Evolutionary conservation across 176 grass and related monocot genomes (phyloP).

Genomic region (Stipa capillata): DNA sequence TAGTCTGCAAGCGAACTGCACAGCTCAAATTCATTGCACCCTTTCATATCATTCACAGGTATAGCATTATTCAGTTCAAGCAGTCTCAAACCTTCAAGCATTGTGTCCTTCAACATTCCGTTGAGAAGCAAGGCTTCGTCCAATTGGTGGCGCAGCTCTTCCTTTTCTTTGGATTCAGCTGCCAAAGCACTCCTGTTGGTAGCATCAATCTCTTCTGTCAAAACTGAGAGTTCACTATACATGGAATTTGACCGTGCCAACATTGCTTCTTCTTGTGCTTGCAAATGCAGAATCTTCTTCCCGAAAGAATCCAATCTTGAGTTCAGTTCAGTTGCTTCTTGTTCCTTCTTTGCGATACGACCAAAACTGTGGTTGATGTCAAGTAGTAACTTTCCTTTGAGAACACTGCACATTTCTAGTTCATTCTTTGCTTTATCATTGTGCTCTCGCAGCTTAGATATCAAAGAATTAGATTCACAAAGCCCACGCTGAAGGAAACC

Average conservation of each 20-base stretch:
- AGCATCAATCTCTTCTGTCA: slow-evolving; percentile 67
- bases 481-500: slow-evolving; percentile 74
- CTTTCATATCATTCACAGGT: slow-evolving; percentile 5
- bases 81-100: slow-evolving; percentile 26
- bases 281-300: slow-evolving; percentile 75
- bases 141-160: slow-evolving; percentile 42
- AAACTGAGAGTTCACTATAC: slow-evolving; percentile 52
- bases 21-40: slow-evolving; percentile 33
- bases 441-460: slow-evolving; percentile 66
- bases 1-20: slow-evolving; percentile 26
- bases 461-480: slow-evolving; percentile 63
- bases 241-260: slow-evolving; percentile 72
- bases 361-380: slow-evolving; percentile 83
- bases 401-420: slow-evolving; percentile 67
- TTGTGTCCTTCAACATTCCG: slow-evolving; percentile 36
- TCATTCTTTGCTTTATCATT: slow-evolving; percentile 74
- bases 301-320: slow-evolving; percentile 58
- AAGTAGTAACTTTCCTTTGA: slow-evolving; percentile 86
- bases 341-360: slow-evolving; percentile 84
- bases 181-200: slow-evolving; percentile 46
- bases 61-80: slow-evolving; percentile 11
- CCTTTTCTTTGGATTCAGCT: slow-evolving; percentile 53
- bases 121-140: slow-evolving; percentile 29
- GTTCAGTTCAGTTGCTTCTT: slow-evolving; percentile 60
- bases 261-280: slow-evolving; percentile 85